These are phyloP conservation scores for Yamadazyma scolyti DNA, from an alignment of 805 yeast genomes.

Conservation along the genomic window DNA sequence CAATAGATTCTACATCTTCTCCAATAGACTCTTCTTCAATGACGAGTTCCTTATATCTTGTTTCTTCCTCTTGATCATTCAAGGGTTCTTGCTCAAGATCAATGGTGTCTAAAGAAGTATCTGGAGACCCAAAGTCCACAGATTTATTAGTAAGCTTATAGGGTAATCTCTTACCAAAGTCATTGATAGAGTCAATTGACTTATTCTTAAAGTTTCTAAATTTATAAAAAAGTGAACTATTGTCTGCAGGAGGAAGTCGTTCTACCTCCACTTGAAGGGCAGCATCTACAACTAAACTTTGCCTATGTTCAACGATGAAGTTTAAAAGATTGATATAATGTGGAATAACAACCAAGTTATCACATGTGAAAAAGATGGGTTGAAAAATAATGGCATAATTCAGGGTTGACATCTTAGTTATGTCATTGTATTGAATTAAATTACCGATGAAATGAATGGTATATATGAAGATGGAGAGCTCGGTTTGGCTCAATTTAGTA, in stretches of 20 bases:
- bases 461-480: constrained; percentile 8
- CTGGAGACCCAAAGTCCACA: constrained; percentile 1
- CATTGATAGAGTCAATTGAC: constrained; percentile 12
- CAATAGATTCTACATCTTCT: background rate
- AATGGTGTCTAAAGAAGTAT: too few relatives aligned
- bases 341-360: constrained; percentile 12
- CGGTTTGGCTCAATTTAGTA: constrained; percentile 1
- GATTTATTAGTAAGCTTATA: constrained; percentile 9
- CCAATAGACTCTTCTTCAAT: background rate
- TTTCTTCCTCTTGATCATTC: background rate
- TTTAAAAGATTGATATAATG: constrained; percentile 15
- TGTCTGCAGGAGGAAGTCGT: background rate
- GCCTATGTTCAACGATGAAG: constrained; percentile 15
- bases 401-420: constrained; percentile 25
- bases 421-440: constrained; percentile 13
- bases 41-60: background rate
- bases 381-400: constrained; percentile 30
- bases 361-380: constrained; percentile 22
- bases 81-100: background rate
- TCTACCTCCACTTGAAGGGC: constrained; percentile 2
- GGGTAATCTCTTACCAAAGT: constrained; percentile 5
- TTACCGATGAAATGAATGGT: constrained; percentile 12
- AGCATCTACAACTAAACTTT: constrained; percentile 1
- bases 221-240: constrained; percentile 7
- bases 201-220: constrained; percentile 13